phyloP scores from a whole-genome alignment of 441 rosid species.

The Sinapis alba region DNA sequence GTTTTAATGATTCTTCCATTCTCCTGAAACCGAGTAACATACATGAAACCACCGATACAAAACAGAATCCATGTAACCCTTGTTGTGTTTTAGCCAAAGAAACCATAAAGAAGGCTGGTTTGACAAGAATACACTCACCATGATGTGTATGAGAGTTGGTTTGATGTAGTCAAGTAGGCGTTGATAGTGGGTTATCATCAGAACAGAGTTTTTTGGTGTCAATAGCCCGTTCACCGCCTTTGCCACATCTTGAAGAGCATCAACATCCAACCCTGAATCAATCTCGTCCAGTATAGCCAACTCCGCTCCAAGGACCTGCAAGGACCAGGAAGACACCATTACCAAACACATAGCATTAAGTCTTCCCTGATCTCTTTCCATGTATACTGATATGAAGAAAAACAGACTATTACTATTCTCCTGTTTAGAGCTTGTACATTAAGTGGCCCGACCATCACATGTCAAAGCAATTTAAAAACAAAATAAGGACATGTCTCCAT shows the following conservation, averaged over 20 bases:
- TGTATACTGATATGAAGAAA: background rate
- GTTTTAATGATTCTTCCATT: constrained; percentile 82
- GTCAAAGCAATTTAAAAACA: constrained; percentile 7
- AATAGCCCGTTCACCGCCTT: constrained; percentile 87
- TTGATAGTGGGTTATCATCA: constrained; percentile 94
- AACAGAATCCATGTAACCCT: background rate
- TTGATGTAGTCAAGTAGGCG: constrained; percentile 78
- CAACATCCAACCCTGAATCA: constrained; percentile 97
- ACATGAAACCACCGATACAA: constrained; percentile 6
- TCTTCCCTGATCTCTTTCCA: background rate
- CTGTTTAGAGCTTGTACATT: background rate
- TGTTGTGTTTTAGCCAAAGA: background rate
- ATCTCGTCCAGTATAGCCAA: constrained; percentile 93
- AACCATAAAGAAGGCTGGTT: constrained; percentile 6
- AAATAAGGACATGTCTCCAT: background rate
- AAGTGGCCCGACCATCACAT: background rate
- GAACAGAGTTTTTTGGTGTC: constrained; percentile 82
- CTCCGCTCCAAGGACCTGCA: constrained; percentile 90
- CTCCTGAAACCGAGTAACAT: constrained; percentile 55
- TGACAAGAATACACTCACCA: constrained; percentile 61
- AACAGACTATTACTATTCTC: background rate
- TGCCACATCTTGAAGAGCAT: constrained; percentile 95
- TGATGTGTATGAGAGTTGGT: constrained; percentile 82
- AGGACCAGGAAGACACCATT: background rate
- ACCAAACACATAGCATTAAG: background rate